A percentile compares a stretch with the other conserved stretches of the same genome.
Conservation (phyloP, 2,329 filamentous ascomycete species). For the Leptographium flavum region DNA sequence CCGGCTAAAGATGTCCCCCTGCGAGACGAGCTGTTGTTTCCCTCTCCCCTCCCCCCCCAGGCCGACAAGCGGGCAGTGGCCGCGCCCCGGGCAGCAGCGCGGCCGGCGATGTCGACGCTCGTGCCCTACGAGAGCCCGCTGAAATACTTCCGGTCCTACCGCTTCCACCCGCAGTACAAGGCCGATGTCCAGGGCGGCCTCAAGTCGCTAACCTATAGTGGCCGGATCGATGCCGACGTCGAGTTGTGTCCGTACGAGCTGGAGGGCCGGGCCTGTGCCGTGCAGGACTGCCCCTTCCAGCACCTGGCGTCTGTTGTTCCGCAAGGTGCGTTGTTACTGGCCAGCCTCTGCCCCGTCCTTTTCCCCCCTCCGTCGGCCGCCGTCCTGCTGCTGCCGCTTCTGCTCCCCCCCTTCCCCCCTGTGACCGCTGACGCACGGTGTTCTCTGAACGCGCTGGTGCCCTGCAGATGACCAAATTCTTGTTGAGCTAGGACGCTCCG, state of each 20-base stretch:
- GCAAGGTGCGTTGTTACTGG: slow-evolving; percentile 51
- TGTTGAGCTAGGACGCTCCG: slow-evolving; percentile 53
- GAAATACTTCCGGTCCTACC: slow-evolving; percentile 70
- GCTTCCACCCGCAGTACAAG: slow-evolving; percentile 70
- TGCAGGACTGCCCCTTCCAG: slow-evolving; percentile 57
- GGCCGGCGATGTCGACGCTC: too few species aligned
- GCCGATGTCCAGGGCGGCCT: slow-evolving; percentile 60
- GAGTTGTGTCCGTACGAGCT: slow-evolving; percentile 67
- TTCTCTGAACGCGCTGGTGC: too few species aligned
- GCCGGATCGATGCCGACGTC: slow-evolving; percentile 65
- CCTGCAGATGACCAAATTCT: slow-evolving; percentile 68
- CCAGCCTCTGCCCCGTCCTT: slow-evolving; percentile 6
- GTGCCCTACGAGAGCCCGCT: slow-evolving; percentile 71
- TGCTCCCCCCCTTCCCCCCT: slow-evolving; percentile 14
- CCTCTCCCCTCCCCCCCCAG: too few species aligned
- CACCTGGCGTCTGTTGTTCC: slow-evolving; percentile 65
- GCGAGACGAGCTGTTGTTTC: too few species aligned
- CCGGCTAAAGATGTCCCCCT: too few species aligned
- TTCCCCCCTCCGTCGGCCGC: slow-evolving; percentile 14
- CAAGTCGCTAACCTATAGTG: slow-evolving; percentile 84
- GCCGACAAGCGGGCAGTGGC: too few species aligned
- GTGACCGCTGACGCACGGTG: slow-evolving; percentile 31
- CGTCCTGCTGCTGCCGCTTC: neutral
- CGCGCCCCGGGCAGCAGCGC: too few species aligned
- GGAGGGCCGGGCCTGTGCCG: slow-evolving; percentile 52